Evolutionary conservation across 768 basidiomycete genomes (phyloP), one percentile per base, ranked within the genome.

Genomic region (Pleurotus ostreatus): DNA sequence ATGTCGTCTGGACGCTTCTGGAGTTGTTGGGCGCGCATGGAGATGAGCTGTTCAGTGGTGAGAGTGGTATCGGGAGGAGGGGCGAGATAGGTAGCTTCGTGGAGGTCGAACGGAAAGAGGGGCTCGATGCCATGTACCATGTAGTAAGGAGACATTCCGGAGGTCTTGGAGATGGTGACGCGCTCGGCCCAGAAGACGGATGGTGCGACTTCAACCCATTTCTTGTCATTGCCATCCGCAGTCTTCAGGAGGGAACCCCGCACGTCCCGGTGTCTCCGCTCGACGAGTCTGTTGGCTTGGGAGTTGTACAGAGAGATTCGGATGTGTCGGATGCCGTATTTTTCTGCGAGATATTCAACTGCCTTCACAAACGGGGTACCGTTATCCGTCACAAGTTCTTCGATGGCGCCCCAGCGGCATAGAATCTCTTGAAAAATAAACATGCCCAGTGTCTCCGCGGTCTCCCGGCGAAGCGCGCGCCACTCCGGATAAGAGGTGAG

Each of bases 351-450:
- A 2, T 49, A 51, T 1, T 55, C 56, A 9, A 61, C 23, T 23
- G 23, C 23, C 23, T 23, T 23, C 23, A 23, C 23, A 23, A 23
- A 23, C 23, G 5, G 23, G 7, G 64, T 55, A 0, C 73, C 68
- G 49, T 74, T 74, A 56, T 77, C 75, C 0, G 70, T 70, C 1
- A 75, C 65, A 7, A 75, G 68, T 34, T 72, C 68, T 0, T 43
- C 49, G 0, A 72, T 16, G 2, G 63, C 61, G 22, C 71, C 74
- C 60, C 59, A 63, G 16, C 58, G 45, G 57, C 64, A 68, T 13
- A 59, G 39, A 46, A 60, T 46, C 22, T 61, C 39, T 38, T 53
- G 60, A 20, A 69, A 63, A 5, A 72, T 57, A 59, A 68, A 71
- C 15, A 57, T 4, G 0, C 53, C 69, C 1, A 72, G 49, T 0